phyloP scores from a whole-genome alignment of 2,329 filamentous ascomycete species.

The Ilyonectria sp. region DNA sequence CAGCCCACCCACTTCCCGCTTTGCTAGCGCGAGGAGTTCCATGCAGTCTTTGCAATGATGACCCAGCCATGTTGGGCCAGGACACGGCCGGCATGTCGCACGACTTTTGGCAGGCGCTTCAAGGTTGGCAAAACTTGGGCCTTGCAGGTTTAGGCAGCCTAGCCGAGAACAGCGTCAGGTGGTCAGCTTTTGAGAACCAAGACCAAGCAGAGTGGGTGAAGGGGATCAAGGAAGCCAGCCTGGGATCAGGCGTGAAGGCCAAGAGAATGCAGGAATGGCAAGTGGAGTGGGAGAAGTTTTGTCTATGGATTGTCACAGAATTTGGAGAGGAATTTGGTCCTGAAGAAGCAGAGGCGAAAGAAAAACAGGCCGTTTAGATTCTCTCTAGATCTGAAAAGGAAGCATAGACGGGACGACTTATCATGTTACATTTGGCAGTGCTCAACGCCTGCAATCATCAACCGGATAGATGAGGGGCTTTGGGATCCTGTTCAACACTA shows the following conservation, averaged over 20 bases:
- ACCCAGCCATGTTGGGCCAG: conserved; percentile 90
- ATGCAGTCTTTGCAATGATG: conserved; percentile 90
- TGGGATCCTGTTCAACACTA: conserved; percentile 26
- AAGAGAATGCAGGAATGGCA: conserved; percentile 83
- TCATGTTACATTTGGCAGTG: conserved; percentile 4
- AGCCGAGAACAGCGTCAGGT: conserved; percentile 93
- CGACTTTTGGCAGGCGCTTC: conserved; percentile 94
- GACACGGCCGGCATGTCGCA: conserved; percentile 87
- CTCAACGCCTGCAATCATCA: conserved; percentile 22
- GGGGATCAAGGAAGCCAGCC: conserved; percentile 80
- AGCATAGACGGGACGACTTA: not conserved
- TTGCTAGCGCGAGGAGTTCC: conserved; percentile 87
- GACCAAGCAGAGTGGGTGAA: conserved; percentile 77
- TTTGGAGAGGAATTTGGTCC: conserved; percentile 75
- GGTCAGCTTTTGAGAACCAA: conserved; percentile 91
- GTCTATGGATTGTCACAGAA: conserved; percentile 89
- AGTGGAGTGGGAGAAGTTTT: conserved; percentile 89
- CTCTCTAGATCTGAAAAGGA: not conserved
- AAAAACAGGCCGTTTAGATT: not conserved
- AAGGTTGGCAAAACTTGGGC: conserved; percentile 93
- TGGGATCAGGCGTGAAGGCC: conserved; percentile 80
- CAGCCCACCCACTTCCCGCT: conserved; percentile 85
- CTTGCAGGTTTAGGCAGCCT: conserved; percentile 88
- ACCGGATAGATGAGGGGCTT: conserved; percentile 2
- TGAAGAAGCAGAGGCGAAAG: conserved; percentile 30